phyloP scores from a whole-genome alignment of 2,329 filamentous ascomycete genomes.

The Claviceps digitariae region DNA sequence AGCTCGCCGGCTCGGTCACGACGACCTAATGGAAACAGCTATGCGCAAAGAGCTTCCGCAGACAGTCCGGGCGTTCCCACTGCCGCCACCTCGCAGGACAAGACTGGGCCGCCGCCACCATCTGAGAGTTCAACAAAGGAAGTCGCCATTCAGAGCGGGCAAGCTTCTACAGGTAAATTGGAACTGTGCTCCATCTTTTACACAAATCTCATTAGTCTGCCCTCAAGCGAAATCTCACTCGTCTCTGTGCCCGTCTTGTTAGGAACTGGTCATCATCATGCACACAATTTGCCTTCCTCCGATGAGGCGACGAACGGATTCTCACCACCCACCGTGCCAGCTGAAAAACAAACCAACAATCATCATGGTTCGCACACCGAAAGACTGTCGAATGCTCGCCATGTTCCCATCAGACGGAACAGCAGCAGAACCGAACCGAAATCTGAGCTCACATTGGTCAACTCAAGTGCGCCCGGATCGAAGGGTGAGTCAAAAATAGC shows the following conservation, averaged over 20 bases:
- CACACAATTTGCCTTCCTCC: not conserved
- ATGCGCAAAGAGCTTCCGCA: not conserved
- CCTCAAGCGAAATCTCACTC: not conserved
- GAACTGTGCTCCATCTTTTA: not conserved
- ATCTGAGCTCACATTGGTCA: conserved; percentile 4
- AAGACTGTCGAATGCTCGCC: not conserved
- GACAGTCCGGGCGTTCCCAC: not conserved
- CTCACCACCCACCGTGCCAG: not conserved
- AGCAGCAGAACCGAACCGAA: conserved; percentile 1
- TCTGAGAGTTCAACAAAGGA: not conserved
- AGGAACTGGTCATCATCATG: not conserved
- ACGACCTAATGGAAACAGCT: not conserved
- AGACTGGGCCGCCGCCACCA: not conserved
- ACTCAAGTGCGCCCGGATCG: not conserved
- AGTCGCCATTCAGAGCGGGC: not conserved
- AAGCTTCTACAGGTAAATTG: conserved; percentile 2
- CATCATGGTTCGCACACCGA: not conserved
- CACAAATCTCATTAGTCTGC: not conserved
- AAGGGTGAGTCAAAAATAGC: conserved; percentile 4
- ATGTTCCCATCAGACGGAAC: not conserved
- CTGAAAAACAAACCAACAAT: not conserved
- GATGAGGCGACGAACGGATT: not conserved
- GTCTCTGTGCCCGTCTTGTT: not conserved
- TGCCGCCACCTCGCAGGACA: not conserved
- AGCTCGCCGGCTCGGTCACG: not conserved